Percentiles rank a stretch among this genome's conserved stretches.
phyloP scores from a whole-genome alignment of 208 protist species.

The Trichomonas tenax region DNA sequence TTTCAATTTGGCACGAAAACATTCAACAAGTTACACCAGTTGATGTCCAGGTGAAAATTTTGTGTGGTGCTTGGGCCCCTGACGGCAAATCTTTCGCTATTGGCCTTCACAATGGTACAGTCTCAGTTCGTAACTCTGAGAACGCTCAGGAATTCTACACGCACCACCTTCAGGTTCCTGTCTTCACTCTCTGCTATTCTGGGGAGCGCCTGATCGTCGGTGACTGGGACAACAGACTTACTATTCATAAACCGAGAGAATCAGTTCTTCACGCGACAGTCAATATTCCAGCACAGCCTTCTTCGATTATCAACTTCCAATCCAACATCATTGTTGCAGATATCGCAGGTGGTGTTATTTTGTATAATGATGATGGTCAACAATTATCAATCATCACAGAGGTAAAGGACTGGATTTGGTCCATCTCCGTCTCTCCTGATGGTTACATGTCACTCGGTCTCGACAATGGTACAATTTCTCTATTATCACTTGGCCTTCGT shows the following conservation, averaged over 20 bases:
- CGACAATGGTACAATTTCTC: not conserved
- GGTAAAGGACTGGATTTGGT: slow-evolving; percentile 4
- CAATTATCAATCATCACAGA: not conserved
- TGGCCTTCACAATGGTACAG: not conserved
- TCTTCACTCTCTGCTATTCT: not conserved
- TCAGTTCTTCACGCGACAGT: not conserved
- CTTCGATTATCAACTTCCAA: not conserved
- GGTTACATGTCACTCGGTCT: not conserved
- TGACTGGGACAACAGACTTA: not conserved
- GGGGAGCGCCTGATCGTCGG: not conserved
- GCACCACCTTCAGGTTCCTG: not conserved
- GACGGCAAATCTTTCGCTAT: slow-evolving; percentile 7
- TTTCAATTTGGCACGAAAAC: not conserved
- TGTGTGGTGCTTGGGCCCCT: not conserved
- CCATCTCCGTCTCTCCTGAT: not conserved
- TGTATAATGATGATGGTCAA: slow-evolving; percentile 7
- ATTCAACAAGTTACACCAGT: slow-evolving; percentile 2
- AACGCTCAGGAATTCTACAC: not conserved
- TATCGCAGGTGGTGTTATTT: not conserved
- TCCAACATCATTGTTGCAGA: not conserved
- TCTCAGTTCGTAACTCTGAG: not conserved
- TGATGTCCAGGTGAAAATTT: not conserved
- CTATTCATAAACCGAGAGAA: not conserved
- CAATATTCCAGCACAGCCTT: not conserved
- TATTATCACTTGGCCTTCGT: not conserved